Evolutionary conservation across 23 red algal genomes (phyloP), one percentile per base, ranked within the genome.

Genomic region (Gracilariopsis chorda): DNA sequence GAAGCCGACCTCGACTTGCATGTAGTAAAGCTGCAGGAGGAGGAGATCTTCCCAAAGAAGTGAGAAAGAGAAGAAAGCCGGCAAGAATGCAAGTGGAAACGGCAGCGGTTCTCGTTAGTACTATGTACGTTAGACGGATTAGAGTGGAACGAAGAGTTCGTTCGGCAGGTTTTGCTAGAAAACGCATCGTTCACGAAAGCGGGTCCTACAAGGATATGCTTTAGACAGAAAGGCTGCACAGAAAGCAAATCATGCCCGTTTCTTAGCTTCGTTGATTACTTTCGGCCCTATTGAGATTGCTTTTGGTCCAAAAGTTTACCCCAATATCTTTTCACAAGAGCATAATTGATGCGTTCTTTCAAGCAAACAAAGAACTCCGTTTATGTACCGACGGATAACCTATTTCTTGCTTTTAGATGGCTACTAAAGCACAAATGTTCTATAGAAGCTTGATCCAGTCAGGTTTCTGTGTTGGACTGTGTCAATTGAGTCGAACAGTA

Each of bases 91-190:
- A 46, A 14, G 47, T 73, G 17, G 32, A 10, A 46, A 73, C 24
- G 0, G 28, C 67, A 28, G 67, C 29, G 0, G 67, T 73, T 36
- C 67, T 36, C 42, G 67, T 73, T 7, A 73, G 20, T 9, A 73
- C 42, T 42, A 73, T 20, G 17, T 73, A 73, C 9, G 28, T 20
- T 28, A 73, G 7, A 46, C 67, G 67, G 67, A 73, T 20, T 25
- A 73, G 40, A 73, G 67, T 73, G 37, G 47, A 73, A 12, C 67
- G 67, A 23, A 73, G 67, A 73, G 67, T 73, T 20, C 28, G 67
- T 23, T 73, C 47, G 24, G 37, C 40, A 45, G 6, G 37, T 24
- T 73, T 73, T 0, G 67, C 28, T 10, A 73, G 40, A 73, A 73
- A 36, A 46, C 67, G 67, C 67, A 73, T 73, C 9, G 42, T 73